Evolutionary conservation across 345 rosid genomes (phyloP), one percentile per base, ranked within the genome.

Genomic region (Arabidopsis suecica): DNA sequence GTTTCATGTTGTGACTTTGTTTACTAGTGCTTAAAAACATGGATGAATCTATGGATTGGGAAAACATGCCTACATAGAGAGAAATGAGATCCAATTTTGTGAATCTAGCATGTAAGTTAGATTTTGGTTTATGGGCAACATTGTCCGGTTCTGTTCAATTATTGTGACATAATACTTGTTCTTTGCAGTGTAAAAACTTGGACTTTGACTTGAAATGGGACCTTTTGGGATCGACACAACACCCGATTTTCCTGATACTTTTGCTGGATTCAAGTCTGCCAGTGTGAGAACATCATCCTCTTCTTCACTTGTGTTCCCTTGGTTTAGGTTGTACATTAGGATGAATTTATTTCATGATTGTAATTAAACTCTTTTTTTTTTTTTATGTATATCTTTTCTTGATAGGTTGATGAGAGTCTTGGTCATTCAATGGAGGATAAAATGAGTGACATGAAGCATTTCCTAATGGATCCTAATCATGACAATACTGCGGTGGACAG

Each of bases 401-500:
- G 12, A 28, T 84, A 88, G 82, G 83, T 72, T 36, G 88, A 85
- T 50, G 86, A 83, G 57, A 65, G 84, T 32, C 61, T 74, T 69
- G 75, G 56, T 62, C 86, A 86, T 65, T 72, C 78, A 4, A 50
- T 57, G 9, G 79, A 84, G 79, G 87, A 82, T 36, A 86, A 86
- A 79, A 50, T 82, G 53, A 51, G 69, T 75, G 86, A 79, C 71
- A 83, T 81, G 69, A 75, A 79, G 68, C 82, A 71, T 68, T 64
- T 81, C 50, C 61, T 81, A 28, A 81, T 74, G 59, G 95, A 88
- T 56, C 86, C 92, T 40, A 76, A 82, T 73, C 72, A 76, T 71
- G 89, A 86, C 36, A 72, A 81, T 77, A 68, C 71, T 65, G 76
- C 82, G 0, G 85, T 84, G 7, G 93, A 91, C 57, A 83, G 83